Evolutionary conservation across 768 basidiomycete species (phyloP), one percentile per base, ranked within the genome.

Genomic region (Mycena galopus): DNA sequence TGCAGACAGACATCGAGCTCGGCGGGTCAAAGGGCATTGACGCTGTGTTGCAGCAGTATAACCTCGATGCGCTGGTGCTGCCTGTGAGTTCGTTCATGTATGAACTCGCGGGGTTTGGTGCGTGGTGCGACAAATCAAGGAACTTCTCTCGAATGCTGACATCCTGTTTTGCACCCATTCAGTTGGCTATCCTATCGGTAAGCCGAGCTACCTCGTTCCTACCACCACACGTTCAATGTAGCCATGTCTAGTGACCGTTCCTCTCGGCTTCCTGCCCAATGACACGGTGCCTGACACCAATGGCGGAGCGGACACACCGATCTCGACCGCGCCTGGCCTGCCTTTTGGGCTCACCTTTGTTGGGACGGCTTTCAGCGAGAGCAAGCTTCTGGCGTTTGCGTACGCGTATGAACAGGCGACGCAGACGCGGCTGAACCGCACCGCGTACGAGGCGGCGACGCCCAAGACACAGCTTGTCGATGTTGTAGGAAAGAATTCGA

Each of bases 321-420:
- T 79, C n/a, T 78, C 77, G 50, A 79, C 78, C n/a, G 82, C 79
- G 0, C 82, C 82, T 7, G 83, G 85, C 33, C 55, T 85, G 50
- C 84, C 85, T 0, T 84, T 84, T 35, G 85, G 86, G 8, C 74
- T 88, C 39, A 78, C 82, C 59, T 87, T 88, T 75, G 73, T 86
- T 50, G 86, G 87, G 30, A 84, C 84, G 29, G 85, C 84, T 10
- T 88, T 81, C 75, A 84, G 81, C 80, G 86, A 88, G 70, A 84
- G 80, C 63, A 76, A 81, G 33, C 79, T 88, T 19, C 77, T 88
- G 19, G 74, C 80, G n/a, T 82, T 80, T 58, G 86, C 86, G 27
- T 87, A 84, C 74, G 86, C 87, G 25, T 88, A 83, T 65, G 87
- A 88, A 79, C 86, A 86, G 76, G 82, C 78, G 37, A 87, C 87